Percentiles rank a stretch among this genome's conserved stretches.
phyloP scores from a whole-genome alignment of 2,329 filamentous ascomycete genomes.

The Cladobotryum protrusum region DNA sequence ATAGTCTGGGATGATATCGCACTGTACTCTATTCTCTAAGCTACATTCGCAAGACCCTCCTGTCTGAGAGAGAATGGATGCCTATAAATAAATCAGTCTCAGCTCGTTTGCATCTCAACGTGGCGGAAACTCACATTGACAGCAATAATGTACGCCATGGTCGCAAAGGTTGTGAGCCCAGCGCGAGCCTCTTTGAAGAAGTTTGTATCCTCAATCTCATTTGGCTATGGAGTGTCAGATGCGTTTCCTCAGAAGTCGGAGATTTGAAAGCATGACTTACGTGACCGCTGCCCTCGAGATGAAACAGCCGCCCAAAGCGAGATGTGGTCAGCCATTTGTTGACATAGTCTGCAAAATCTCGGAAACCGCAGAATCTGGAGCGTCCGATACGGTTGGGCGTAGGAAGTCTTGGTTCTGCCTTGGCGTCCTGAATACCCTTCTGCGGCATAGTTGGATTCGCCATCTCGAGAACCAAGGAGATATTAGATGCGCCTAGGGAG shows the following conservation, averaged over 20 bases:
- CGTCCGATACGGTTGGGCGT: constrained; percentile 11
- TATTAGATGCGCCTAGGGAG: too few relatives aligned
- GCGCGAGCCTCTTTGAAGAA: constrained; percentile 76
- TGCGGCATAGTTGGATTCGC: constrained; percentile 3
- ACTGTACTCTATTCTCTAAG: constrained; percentile 35
- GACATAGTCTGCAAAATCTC: constrained; percentile 30
- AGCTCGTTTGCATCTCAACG: background rate
- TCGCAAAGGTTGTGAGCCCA: constrained; percentile 72
- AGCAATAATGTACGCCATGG: constrained; percentile 82
- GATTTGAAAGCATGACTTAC: constrained; percentile 36
- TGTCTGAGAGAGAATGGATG: constrained; percentile 65
- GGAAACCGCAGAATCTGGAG: constrained; percentile 26
- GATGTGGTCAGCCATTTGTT: constrained; percentile 35
- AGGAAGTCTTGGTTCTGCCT: constrained; percentile 8
- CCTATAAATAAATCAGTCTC: constrained; percentile 37
- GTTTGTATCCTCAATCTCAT: constrained; percentile 60
- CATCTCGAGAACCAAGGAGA: constrained; percentile 1
- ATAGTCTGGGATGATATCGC: constrained; percentile 41
- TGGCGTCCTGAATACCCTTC: background rate
- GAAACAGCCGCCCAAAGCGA: constrained; percentile 55
- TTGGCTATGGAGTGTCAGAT: constrained; percentile 40
- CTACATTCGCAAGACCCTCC: constrained; percentile 72
- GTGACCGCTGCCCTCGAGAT: constrained; percentile 61
- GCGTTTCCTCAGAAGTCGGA: background rate
- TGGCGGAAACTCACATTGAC: constrained; percentile 46